Evolutionary conservation across 768 basidiomycete species (phyloP).

Genomic region (Podaxis sp.): DNA sequence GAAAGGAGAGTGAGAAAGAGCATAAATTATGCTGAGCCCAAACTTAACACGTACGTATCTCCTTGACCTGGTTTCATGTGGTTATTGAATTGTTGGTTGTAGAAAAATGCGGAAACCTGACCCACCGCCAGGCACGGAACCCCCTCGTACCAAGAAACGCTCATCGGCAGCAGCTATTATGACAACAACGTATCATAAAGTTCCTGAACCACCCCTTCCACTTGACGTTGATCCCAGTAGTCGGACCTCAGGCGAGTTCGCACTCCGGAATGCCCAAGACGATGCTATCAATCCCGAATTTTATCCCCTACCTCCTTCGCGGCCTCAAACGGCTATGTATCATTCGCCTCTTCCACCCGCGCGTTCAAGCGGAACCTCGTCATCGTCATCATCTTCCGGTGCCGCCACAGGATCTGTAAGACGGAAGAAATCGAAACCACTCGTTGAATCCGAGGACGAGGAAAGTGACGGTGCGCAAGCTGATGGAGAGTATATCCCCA

Average conservation of each 20-base stretch:
- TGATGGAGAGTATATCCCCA: constrained; percentile 59
- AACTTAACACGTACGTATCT: constrained; percentile 77
- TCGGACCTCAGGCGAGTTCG: constrained; percentile 13
- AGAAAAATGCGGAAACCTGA: constrained; percentile 93
- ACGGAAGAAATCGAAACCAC: constrained; percentile 54
- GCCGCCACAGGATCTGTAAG: constrained; percentile 32
- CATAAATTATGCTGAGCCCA: constrained; percentile 85
- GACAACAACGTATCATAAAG: constrained; percentile 23
- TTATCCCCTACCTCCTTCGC: constrained; percentile 36
- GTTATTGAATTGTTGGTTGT: neutral
- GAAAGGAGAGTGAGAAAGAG: constrained; percentile 70
- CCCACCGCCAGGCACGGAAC: constrained; percentile 37
- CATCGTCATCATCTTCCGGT: constrained; percentile 25
- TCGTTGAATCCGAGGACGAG: constrained; percentile 48
- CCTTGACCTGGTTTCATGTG: constrained; percentile 11
- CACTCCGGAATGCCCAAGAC: constrained; percentile 14
- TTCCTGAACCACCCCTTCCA: constrained; percentile 26
- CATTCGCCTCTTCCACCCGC: constrained; percentile 31
- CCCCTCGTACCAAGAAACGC: constrained; percentile 42
- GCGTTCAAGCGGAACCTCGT: constrained; percentile 24
- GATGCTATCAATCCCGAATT: constrained; percentile 31
- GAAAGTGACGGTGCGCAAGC: constrained; percentile 73
- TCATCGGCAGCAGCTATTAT: constrained; percentile 41
- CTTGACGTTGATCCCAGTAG: constrained; percentile 33
- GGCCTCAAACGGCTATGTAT: constrained; percentile 36